A percentile compares a stretch with the other conserved stretches of the same genome.
Conservation (phyloP, 176 grass and related monocot species). For the Alloteropsis semialata region DNA sequence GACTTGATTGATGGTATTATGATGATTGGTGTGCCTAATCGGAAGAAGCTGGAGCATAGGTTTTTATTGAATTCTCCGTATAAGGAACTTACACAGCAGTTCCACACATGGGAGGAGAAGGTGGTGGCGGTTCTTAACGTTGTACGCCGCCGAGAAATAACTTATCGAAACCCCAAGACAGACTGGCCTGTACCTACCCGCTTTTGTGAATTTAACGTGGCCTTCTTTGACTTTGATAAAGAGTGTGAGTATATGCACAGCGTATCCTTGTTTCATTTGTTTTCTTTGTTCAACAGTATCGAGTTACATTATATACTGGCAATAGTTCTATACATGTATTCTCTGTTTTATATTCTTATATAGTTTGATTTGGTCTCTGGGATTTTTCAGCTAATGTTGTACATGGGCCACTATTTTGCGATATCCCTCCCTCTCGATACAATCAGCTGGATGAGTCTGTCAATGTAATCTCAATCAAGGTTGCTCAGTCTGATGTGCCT, state of each 20-base stretch:
- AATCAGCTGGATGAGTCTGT: neutral
- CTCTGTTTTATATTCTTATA: too few species aligned
- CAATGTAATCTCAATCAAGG: neutral
- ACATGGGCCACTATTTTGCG: neutral
- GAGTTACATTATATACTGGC: too few species aligned
- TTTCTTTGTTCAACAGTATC: too few species aligned
- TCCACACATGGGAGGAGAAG: neutral
- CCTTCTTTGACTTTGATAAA: too few species aligned
- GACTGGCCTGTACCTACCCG: neutral
- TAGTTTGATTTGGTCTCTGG: neutral
- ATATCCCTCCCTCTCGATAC: neutral
- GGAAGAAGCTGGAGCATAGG: too few species aligned
- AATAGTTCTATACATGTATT: too few species aligned
- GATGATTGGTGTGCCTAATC: too few species aligned
- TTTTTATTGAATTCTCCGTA: too few species aligned
- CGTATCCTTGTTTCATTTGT: neutral
- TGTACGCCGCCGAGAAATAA: neutral
- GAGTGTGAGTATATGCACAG: too few species aligned
- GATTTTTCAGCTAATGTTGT: neutral
- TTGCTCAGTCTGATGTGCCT: neutral
- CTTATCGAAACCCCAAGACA: neutral
- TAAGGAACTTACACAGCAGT: too few species aligned
- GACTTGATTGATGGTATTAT: too few species aligned
- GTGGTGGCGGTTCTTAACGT: neutral
- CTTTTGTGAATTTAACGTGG: neutral